phyloP scores from a whole-genome alignment of 345 rosid genomes.

The Eucalyptus leucophloia region DNA sequence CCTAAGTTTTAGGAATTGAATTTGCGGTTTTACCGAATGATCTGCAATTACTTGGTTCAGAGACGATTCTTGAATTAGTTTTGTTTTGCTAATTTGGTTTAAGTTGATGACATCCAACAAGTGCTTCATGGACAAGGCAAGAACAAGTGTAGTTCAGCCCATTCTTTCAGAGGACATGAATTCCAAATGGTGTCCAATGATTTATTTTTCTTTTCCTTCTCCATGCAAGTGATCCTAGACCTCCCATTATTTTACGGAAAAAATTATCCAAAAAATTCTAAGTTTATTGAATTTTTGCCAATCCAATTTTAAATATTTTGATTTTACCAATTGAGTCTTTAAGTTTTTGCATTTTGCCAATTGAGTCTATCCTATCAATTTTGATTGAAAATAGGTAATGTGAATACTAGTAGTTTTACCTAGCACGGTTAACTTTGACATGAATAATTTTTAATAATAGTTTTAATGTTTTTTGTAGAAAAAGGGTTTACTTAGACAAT shows the following conservation, averaged over 20 bases:
- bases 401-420: rapidly evolving
- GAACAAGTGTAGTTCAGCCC: background rate
- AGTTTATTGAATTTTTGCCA: too few species aligned
- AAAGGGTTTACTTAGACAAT: background rate
- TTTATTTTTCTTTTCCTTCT: background rate
- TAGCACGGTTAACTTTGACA: rapidly evolving
- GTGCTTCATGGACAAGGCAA: background rate
- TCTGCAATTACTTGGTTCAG: background rate
- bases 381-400: too few species aligned
- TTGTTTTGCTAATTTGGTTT: background rate
- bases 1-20: background rate
- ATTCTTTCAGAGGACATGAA: background rate
- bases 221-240: background rate
- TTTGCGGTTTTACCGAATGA: background rate
- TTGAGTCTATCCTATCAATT: rapidly evolving
- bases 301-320: too few species aligned
- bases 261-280: too few species aligned
- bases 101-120: background rate
- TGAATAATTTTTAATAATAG: too few species aligned
- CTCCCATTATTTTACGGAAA: background rate
- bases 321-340: background rate
- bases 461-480: background rate
- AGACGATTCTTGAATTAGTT: background rate
- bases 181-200: background rate
- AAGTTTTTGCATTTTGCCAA: too few species aligned